phyloP scores from a whole-genome alignment of 2,329 filamentous ascomycete genomes.

The Pseudophaeomoniella oleicola region DNA sequence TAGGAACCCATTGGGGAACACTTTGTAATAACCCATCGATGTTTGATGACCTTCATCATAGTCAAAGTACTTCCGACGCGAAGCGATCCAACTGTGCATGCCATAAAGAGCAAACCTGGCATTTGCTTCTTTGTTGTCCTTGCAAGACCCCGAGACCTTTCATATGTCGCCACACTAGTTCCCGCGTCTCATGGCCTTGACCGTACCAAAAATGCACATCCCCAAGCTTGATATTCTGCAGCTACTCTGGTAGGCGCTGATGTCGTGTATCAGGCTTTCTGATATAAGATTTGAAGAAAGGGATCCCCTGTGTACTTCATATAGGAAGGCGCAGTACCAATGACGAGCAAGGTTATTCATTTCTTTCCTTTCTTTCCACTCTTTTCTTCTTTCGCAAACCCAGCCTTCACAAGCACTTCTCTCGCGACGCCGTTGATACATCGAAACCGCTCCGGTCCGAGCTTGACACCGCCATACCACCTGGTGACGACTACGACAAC shows the following conservation, averaged over 20 bases:
- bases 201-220: conserved; percentile 1
- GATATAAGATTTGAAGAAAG: background rate
- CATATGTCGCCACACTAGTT: background rate
- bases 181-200: conserved; percentile 6
- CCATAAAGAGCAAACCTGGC: no score
- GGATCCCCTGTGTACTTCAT: background rate
- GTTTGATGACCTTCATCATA: no score
- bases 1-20: no score
- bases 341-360: no score
- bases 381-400: conserved; percentile 44
- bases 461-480: conserved; percentile 86
- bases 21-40: no score
- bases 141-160: no score
- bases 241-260: background rate
- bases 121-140: no score
- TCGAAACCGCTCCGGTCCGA: conserved; percentile 80
- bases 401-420: conserved; percentile 68
- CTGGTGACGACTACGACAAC: conserved; percentile 83
- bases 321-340: no score
- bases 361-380: conserved; percentile 7
- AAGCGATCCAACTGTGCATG: no score
- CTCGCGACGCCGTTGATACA: conserved; percentile 78
- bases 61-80: no score
- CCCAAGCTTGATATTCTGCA: background rate
- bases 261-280: background rate